phyloP scores from a whole-genome alignment of 2,329 filamentous ascomycete genomes.

The Fusarium duplospermum region DNA sequence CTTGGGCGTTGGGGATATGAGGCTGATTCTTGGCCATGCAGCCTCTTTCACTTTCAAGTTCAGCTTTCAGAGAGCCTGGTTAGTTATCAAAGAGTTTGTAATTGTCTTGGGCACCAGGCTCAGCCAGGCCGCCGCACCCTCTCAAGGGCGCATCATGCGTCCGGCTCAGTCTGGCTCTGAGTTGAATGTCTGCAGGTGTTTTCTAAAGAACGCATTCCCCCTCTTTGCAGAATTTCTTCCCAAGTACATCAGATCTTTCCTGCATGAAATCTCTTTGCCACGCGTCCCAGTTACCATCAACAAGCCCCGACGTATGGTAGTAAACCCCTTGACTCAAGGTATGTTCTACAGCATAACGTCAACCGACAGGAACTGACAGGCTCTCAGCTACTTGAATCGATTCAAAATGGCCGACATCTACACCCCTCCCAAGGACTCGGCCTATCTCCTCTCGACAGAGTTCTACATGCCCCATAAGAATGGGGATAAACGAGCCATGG shows the following conservation, averaged over 20 bases:
- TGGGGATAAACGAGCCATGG: not conserved
- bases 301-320: not conserved
- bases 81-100: not conserved
- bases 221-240: not conserved
- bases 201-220: not conserved
- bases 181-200: not conserved
- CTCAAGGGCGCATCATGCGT: not conserved
- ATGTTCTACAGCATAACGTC: not conserved
- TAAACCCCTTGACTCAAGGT: not conserved
- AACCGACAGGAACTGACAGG: not conserved
- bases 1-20: not conserved
- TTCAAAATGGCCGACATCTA: not conserved
- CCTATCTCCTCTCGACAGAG: not conserved
- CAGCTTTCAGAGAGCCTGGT: not conserved
- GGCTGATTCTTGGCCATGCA: constrained; percentile 1
- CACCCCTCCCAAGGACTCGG: not conserved
- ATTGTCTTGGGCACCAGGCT: not conserved
- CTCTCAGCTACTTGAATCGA: not conserved
- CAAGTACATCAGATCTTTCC: not conserved
- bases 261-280: not conserved
- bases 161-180: not conserved
- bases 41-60: not conserved
- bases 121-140: not conserved
- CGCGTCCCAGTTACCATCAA: not conserved
- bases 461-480: not conserved